Conservation (phyloP, 2,329 filamentous ascomycete genomes). For the Aureobasidium sp. region DNA sequence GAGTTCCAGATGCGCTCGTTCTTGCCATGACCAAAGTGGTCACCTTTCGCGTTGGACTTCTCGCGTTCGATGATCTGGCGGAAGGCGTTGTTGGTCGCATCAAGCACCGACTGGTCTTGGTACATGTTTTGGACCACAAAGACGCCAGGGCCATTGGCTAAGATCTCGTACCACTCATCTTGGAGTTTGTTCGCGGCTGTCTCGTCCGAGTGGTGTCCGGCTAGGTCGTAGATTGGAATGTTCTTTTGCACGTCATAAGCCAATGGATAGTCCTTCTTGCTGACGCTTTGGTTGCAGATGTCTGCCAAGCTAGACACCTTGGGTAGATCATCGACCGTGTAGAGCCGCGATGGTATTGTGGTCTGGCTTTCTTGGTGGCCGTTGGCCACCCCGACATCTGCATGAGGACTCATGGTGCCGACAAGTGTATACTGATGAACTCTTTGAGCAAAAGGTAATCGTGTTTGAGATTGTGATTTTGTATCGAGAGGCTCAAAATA, state of each 20-base stretch:
- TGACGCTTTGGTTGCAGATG: conserved; percentile 15
- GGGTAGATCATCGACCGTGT: background rate
- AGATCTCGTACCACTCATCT: conserved; percentile 52
- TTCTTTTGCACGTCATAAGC: conserved; percentile 38
- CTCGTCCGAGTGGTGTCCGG: conserved; percentile 26
- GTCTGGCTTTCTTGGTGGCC: background rate
- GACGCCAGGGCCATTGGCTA: conserved; percentile 50
- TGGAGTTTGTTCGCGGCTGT: conserved; percentile 36
- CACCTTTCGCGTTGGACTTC: conserved; percentile 36
- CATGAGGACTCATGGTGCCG: background rate
- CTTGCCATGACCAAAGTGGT: conserved; percentile 50
- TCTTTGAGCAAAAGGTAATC: background rate
- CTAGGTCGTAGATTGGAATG: conserved; percentile 48
- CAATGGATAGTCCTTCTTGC: conserved; percentile 42
- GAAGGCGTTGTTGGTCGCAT: conserved; percentile 41
- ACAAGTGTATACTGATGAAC: background rate
- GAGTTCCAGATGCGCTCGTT: conserved; percentile 60
- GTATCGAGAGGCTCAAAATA: background rate
- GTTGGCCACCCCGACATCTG: background rate
- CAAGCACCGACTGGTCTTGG: conserved; percentile 33
- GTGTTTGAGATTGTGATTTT: background rate
- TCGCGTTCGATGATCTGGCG: conserved; percentile 41
- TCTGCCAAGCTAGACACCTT: background rate
- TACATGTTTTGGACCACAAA: conserved; percentile 49
- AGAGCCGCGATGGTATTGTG: background rate